Evolutionary conservation across 2,329 filamentous ascomycete species (phyloP).

Genomic region (Penicillium sp.): DNA sequence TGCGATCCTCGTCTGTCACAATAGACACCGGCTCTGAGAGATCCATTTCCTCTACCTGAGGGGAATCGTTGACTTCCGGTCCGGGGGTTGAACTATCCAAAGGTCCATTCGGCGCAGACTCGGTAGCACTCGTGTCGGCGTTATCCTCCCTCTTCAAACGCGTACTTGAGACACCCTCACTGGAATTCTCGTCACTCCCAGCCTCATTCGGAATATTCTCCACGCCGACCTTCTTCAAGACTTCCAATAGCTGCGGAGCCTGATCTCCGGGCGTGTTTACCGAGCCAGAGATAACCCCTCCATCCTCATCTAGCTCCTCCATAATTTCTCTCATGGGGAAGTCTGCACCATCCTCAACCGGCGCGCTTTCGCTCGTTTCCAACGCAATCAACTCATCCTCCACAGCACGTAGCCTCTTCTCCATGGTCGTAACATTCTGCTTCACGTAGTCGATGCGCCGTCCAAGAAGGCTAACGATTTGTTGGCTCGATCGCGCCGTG

Average conservation of each 20-base stretch:
- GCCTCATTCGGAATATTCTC: slow-evolving; percentile 45
- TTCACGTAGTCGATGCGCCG: slow-evolving; percentile 86
- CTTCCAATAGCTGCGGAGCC: slow-evolving; percentile 67
- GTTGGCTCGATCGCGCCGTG: slow-evolving; percentile 54
- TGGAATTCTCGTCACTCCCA: slow-evolving; percentile 12
- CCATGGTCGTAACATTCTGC: slow-evolving; percentile 72
- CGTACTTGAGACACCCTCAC: slow-evolving; percentile 4
- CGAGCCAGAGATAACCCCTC: slow-evolving; percentile 71
- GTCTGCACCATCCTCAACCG: slow-evolving; percentile 61
- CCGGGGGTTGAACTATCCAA: neutral
- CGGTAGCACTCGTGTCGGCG: neutral
- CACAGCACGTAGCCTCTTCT: slow-evolving; percentile 67
- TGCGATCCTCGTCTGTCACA: slow-evolving; percentile 21
- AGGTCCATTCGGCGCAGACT: neutral
- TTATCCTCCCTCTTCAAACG: neutral
- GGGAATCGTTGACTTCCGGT: slow-evolving; percentile 4
- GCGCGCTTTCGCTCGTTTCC: slow-evolving; percentile 59
- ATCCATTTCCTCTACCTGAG: slow-evolving; percentile 10
- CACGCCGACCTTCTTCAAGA: slow-evolving; percentile 74
- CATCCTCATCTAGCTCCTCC: slow-evolving; percentile 88
- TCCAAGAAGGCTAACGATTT: slow-evolving; percentile 67
- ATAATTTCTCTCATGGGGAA: slow-evolving; percentile 85
- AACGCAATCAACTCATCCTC: slow-evolving; percentile 67
- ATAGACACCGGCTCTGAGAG: slow-evolving; percentile 20
- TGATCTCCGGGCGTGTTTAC: slow-evolving; percentile 67